phyloP scores from a whole-genome alignment of 176 grass and related monocot species.

The Neostapfia colusana region DNA sequence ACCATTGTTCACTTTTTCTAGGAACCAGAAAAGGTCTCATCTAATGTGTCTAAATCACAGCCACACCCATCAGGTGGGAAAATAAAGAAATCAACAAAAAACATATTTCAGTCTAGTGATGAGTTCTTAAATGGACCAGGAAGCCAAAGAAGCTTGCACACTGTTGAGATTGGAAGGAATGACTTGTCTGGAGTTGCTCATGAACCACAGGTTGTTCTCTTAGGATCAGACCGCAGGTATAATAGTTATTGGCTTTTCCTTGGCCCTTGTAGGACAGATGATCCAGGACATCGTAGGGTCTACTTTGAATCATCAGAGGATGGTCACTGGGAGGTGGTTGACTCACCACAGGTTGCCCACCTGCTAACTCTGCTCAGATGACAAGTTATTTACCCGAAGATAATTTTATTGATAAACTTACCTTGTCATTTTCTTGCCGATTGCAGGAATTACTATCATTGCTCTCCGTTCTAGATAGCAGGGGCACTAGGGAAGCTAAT shows the following conservation, averaged over 20 bases:
- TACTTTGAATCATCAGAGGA: constrained; percentile 96
- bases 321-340: constrained; percentile 89
- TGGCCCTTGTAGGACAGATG: constrained; percentile 72
- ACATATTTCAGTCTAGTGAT: constrained; percentile 30
- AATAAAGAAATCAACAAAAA: constrained; percentile 72
- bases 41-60: constrained; percentile 30
- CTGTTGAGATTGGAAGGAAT: constrained; percentile 34
- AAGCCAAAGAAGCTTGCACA: constrained; percentile 32
- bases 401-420: constrained; percentile 17
- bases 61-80: constrained; percentile 71
- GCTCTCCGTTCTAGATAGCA: constrained; percentile 72
- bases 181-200: constrained; percentile 40
- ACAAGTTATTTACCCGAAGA: background rate
- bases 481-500: constrained; percentile 79
- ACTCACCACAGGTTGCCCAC: constrained; percentile 73
- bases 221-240: constrained; percentile 91
- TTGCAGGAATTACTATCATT: constrained; percentile 74
- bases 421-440: constrained; percentile 22
- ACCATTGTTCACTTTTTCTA: constrained; percentile 41
- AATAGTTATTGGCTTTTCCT: constrained; percentile 97
- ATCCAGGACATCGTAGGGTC: constrained; percentile 88
- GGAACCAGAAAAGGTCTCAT: constrained; percentile 55
- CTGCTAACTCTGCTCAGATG: constrained; percentile 30
- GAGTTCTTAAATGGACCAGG: constrained; percentile 36
- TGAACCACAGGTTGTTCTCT: constrained; percentile 65